Percentiles rank a stretch among this genome's conserved stretches.
These are phyloP conservation scores for Cystobasidiaceae sp. DNA, from an alignment of 1,284 basidiomycete genomes.

Conservation along the genomic window DNA sequence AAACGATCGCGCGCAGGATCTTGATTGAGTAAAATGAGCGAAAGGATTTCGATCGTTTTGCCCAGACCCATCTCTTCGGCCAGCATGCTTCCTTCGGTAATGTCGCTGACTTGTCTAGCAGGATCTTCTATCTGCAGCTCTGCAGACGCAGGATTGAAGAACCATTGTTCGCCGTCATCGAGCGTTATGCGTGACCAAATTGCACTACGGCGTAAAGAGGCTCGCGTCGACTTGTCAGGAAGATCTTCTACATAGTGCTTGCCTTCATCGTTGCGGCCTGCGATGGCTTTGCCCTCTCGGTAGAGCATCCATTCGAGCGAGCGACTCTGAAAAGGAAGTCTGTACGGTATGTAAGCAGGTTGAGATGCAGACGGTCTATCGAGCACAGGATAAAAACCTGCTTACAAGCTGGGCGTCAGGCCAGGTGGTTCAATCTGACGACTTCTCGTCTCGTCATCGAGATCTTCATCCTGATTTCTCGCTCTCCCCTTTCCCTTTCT, in stretches of 20 bases:
- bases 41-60: slow-evolving; percentile 48
- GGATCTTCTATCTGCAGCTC: neutral
- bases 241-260: slow-evolving; percentile 22
- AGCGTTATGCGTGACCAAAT: slow-evolving; percentile 32
- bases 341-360: no score
- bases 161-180: slow-evolving; percentile 17
- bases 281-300: slow-evolving; percentile 35
- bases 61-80: slow-evolving; percentile 40
- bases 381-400: no score
- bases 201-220: slow-evolving; percentile 24
- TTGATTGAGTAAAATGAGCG: slow-evolving; percentile 42
- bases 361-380: no score
- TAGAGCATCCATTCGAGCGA: slow-evolving; percentile 39
- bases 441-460: neutral
- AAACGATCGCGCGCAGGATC: slow-evolving; percentile 31
- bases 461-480: slow-evolving; percentile 13
- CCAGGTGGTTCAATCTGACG: neutral
- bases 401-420: neutral
- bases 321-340: slow-evolving; percentile 40
- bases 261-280: slow-evolving; percentile 1
- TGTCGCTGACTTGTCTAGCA: neutral
- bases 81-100: neutral
- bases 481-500: slow-evolving; percentile 38
- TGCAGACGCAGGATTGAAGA: slow-evolving; percentile 17
- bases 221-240: neutral